Percentiles rank a stretch among this genome's conserved stretches.
Evolutionary conservation across 164 flowering plant species (phyloP).

Genomic region (Paratinospora sagittata): DNA sequence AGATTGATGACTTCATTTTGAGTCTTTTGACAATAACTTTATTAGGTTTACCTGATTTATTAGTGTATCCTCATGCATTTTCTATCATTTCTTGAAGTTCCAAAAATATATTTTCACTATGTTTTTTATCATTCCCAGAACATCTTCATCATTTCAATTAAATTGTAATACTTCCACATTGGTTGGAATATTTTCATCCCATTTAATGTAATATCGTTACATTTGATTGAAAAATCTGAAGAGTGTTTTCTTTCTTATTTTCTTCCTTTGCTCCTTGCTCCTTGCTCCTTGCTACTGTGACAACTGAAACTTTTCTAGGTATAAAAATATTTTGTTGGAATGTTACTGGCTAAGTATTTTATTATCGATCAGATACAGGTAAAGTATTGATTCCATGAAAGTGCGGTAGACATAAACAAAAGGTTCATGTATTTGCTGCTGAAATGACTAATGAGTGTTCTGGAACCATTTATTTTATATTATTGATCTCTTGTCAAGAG

Average conservation of each 20-base stretch:
- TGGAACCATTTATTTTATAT: neutral
- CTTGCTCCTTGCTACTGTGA: neutral
- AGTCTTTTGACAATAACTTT: neutral
- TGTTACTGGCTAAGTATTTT: neutral
- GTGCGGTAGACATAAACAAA: neutral
- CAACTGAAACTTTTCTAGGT: neutral
- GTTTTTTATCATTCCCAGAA: neutral
- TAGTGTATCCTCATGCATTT: neutral
- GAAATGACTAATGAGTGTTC: neutral
- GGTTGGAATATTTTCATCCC: neutral
- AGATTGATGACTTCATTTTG: neutral
- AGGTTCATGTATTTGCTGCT: neutral
- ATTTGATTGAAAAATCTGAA: neutral
- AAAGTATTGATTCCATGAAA: neutral
- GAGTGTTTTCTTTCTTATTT: neutral
- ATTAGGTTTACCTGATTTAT: neutral
- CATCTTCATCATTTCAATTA: neutral
- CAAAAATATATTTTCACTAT: neutral
- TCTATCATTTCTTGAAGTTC: neutral
- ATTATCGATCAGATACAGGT: neutral
- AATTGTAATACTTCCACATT: neutral
- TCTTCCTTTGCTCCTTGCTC: too few relatives aligned
- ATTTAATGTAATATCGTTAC: neutral
- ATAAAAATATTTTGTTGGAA: neutral
- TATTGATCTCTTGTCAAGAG: neutral